Evolutionary conservation across 2,329 filamentous ascomycete genomes (phyloP).

Genomic region (Pezicula radicicola): DNA sequence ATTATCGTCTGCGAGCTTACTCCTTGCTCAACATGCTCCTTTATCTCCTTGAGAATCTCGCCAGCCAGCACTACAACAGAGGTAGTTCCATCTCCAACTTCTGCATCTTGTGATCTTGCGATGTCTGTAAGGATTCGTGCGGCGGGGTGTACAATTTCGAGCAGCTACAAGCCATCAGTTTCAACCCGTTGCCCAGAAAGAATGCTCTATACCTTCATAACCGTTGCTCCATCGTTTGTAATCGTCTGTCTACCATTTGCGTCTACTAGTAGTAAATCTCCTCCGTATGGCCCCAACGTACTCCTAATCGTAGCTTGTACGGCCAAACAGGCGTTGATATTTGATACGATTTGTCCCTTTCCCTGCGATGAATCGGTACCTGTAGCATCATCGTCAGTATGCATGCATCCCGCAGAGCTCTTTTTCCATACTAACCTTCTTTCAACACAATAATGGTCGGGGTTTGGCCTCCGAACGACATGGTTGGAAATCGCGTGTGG

Average conservation of each 20-base stretch:
- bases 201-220: conserved; percentile 77
- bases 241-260: conserved; percentile 95
- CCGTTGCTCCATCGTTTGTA: conserved; percentile 97
- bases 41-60: conserved; percentile 95
- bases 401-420: conserved; percentile 18
- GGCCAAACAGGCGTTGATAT: conserved; percentile 97
- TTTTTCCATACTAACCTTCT: conserved; percentile 64
- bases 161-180: conserved; percentile 55
- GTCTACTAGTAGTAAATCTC: conserved; percentile 93
- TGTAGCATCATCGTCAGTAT: conserved; percentile 34
- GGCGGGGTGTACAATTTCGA: conserved; percentile 97
- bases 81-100: conserved; percentile 97
- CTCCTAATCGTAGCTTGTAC: conserved; percentile 95
- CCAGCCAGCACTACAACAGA: conserved; percentile 97
- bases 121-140: conserved; percentile 98
- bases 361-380: conserved; percentile 97
- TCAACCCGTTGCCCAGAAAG: conserved; percentile 2
- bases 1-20: conserved; percentile 97
- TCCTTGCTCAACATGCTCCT: conserved; percentile 93
- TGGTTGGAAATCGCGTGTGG: conserved; percentile 32
- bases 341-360: conserved; percentile 93
- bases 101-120: conserved; percentile 96
- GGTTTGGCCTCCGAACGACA: conserved; percentile 97
- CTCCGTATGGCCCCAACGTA: conserved; percentile 93
- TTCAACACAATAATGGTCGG: conserved; percentile 98